Evolutionary conservation across 345 rosid genomes (phyloP).

Genomic region (Hibiscus trionum): DNA sequence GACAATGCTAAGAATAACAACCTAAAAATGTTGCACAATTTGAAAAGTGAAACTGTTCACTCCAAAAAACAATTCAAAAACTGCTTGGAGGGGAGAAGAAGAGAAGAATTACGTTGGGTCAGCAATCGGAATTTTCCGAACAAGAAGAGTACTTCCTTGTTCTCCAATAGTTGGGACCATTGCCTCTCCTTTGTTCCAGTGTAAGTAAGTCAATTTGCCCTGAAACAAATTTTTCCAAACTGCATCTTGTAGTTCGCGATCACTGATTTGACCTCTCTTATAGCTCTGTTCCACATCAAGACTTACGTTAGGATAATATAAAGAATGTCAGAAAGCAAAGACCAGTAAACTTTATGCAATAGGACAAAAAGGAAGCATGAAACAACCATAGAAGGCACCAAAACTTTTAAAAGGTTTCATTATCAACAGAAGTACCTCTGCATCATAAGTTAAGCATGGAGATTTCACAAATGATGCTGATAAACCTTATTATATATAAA

Average conservation of each 20-base stretch:
- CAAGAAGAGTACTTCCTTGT: conserved; percentile 71
- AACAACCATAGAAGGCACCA: not conserved
- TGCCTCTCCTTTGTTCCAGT: conserved; percentile 58
- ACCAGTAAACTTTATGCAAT: not conserved
- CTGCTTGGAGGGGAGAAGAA: not conserved
- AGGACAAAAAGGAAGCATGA: not conserved
- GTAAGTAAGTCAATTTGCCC: conserved; percentile 71
- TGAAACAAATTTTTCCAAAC: conserved; percentile 60
- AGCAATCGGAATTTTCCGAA: conserved; percentile 67
- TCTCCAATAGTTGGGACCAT: conserved; percentile 61
- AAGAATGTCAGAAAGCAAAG: not conserved
- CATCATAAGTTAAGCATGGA: not conserved
- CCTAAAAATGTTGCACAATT: not conserved
- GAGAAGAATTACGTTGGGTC: conserved; percentile 45
- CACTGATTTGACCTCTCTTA: conserved; percentile 46
- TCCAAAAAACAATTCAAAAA: not conserved
- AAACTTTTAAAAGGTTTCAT: not conserved
- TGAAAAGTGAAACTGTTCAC: not conserved
- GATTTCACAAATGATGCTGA: not conserved
- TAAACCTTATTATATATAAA: not conserved
- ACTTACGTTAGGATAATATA: conserved; percentile 8
- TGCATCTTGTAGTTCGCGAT: conserved; percentile 36
- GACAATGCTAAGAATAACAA: not conserved
- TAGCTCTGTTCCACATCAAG: conserved; percentile 47
- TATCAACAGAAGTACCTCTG: conserved; percentile 1